Base-by-base conservation (phyloP, 2,329 filamentous ascomycete species). In the Fusarium austroafricanum region DNA sequence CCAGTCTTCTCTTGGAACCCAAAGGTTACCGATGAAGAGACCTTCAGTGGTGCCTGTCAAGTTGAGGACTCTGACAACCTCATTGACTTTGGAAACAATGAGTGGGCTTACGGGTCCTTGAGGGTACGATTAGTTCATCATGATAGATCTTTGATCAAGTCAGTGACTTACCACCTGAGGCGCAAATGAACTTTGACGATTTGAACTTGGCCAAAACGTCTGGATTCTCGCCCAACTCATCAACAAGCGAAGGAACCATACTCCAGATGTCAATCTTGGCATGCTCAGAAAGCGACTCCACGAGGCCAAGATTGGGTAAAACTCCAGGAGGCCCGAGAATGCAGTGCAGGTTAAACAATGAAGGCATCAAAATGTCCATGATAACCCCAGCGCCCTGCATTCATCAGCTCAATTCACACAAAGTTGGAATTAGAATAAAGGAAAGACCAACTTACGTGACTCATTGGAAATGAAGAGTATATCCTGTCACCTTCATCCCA, bases 301-400 rank as follows among this genome's bases (percentile, higher is more conserved):
- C 57, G 0, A 82, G 65, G 2, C 73, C 68, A 2, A 81, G 71
- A 43, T 80, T 80, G 2, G 79, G 78, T 0, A 81, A 56, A 2
- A 80, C 72, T 2, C 70, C 72, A 3, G 65, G 39, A 2, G 80
- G 80, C 0, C 79, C 80, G 23, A 82, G 50, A 10, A 82, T 53
- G 49, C 78, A 79, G 7, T 75, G 77, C 0, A 81, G 57, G 9
- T 71, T 62, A 18, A 78, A 80, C 2, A 81, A 69, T 0, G 76
- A 71, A 1, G 79, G 79, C 66, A 81, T 72, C 0, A 81, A 35
- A 20, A 81, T 77, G 55, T 82, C 62, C 78, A 81, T 81, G 17
- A 82, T 77, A 6, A 81, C 77, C 15, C 80, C 80, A 0, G 80
- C 79, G 3, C 78, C 78, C 79, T 47, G 5, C 4, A 15, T 21